These are phyloP conservation scores for Phialophora tarda DNA, from an alignment of 2,329 filamentous ascomycete genomes.

Conservation along the genomic window DNA sequence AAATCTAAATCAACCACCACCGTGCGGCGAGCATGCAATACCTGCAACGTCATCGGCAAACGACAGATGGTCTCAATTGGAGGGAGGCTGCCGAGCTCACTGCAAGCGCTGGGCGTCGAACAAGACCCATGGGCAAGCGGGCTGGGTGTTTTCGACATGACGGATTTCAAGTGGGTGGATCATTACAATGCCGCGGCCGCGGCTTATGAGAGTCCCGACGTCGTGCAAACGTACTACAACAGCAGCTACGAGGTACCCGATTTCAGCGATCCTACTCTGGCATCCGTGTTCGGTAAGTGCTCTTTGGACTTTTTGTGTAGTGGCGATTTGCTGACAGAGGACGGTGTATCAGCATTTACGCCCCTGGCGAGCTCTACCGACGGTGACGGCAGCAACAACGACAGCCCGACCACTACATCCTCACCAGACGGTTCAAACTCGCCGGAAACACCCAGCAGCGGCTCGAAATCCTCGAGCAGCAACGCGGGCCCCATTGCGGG, in stretches of 20 bases:
- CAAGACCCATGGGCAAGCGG: slow-evolving; percentile 48
- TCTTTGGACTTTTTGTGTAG: not conserved
- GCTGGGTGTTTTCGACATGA: slow-evolving; percentile 52
- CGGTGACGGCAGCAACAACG: not conserved
- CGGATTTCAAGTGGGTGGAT: slow-evolving; percentile 45
- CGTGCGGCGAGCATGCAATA: slow-evolving; percentile 25
- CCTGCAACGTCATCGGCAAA: slow-evolving; percentile 46
- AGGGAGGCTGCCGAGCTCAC: slow-evolving; percentile 39
- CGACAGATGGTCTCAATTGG: slow-evolving; percentile 52
- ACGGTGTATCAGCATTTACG: slow-evolving; percentile 1
- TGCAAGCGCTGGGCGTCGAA: slow-evolving; percentile 10
- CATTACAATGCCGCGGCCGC: slow-evolving; percentile 46
- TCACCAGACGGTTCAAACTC: slow-evolving; percentile 4
- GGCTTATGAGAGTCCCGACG: slow-evolving; percentile 43
- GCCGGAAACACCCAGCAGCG: not conserved
- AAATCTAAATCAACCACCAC: slow-evolving; percentile 38
- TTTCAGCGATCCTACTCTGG: slow-evolving; percentile 22
- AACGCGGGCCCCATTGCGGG: slow-evolving; percentile 22
- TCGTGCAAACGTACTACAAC: slow-evolving; percentile 46
- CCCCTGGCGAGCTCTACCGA: slow-evolving; percentile 4
- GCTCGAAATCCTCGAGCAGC: slow-evolving; percentile 1
- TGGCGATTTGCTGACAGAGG: not conserved
- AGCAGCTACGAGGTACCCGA: slow-evolving; percentile 19
- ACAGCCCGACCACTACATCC: slow-evolving; percentile 6
- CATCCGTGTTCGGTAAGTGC: slow-evolving; percentile 23